Base-by-base conservation (phyloP, 345 rosid genomes). In the Boechera divaricarpa region DNA sequence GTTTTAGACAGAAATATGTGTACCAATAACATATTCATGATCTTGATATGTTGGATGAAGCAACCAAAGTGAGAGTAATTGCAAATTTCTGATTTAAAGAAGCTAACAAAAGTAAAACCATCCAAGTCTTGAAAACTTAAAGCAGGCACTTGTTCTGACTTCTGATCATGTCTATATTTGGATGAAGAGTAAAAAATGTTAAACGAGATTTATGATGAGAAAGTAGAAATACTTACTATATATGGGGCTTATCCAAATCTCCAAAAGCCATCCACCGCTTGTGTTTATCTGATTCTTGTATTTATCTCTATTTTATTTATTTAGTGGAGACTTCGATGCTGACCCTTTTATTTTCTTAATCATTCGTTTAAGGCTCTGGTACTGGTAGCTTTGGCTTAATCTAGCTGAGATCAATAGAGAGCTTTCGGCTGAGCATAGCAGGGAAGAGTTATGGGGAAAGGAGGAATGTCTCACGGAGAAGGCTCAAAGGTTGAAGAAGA, bases 391-490 rank as follows among this genome's bases (percentile, higher is more conserved):
- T 75, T 76, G 55, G 47, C 8, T 24, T 61, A 32, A 52, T 61
- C 57, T 53, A 49, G 45, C 51, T 75, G 68, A 60, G 67, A 35
- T 66, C 55, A 62, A n/a, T 24, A 56, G 57, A 36, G 29, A 63
- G 55, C 59, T 63, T 63, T 54, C 64, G 21, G 72, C 60, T 68
- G 69, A 56, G 36, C n/a, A 39, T 16, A 59, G 58, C 11, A 44
- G 70, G 61, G 38, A 49, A 49, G 29, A 67, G 67, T 63, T 24
- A 86, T 82, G 97, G 91, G 87, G 8, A 86, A 84, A 81, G 93
- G 94, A 79, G 93, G 91, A 66, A 87, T 84, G 87, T 86, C 93
- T 56, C 80, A 47, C 0, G 90, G 83, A 59, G 91, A 84, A 47
- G 77, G 62, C 16, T 77, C 79, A 55, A 84, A 77, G 28, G 87